Evolutionary conservation across 176 grass and related monocot genomes (phyloP), one percentile per base, ranked within the genome.

Genomic region (Carex littledalei): DNA sequence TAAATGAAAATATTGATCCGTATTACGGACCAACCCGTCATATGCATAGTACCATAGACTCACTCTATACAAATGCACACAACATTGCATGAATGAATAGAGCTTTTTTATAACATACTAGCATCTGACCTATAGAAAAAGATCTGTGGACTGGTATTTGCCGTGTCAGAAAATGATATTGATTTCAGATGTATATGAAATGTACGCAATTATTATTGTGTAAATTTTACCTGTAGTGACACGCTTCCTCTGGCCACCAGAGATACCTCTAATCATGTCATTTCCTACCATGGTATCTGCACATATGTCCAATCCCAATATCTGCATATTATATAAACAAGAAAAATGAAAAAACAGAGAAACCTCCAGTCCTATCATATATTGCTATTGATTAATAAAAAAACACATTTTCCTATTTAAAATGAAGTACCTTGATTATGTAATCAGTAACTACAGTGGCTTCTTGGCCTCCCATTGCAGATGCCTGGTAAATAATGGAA

Each of bases 381-480:
- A 21, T 45, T 31, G 34, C 0, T 47, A 6, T 2, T 68, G 71
- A 29, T 66, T 80, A 32, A 15, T 24, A 45, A n/a, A 18, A 45
- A 65, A 12, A 82, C 4, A 10, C 1, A 26, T 26, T 26, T 47
- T 72, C 45, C 3, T 14, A 26, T 15, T 79, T 37, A 56, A 39
- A 37, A 5, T 21, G 18, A 69, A 22, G 58, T 86, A 94, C 95
- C 95, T 97, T 97, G 31, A 97, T 66, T 69, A 97, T 86, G 68
- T 97, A 97, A 41, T 97, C 95, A 16, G 89, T 93, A 35, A 90
- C 77, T 9, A 97, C 89, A 85, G 79, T 93, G 29, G 91, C 60
- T 41, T 94, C 85, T 83, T 89, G 57, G 34, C 92, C 95, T 7
- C 73, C 89, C 34, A 91, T 75, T 54, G 89, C 80, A 80, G 86